Evolutionary conservation across 208 protist species (phyloP), one percentile per base, ranked within the genome.

Genomic region (Crithidia brevicula): DNA sequence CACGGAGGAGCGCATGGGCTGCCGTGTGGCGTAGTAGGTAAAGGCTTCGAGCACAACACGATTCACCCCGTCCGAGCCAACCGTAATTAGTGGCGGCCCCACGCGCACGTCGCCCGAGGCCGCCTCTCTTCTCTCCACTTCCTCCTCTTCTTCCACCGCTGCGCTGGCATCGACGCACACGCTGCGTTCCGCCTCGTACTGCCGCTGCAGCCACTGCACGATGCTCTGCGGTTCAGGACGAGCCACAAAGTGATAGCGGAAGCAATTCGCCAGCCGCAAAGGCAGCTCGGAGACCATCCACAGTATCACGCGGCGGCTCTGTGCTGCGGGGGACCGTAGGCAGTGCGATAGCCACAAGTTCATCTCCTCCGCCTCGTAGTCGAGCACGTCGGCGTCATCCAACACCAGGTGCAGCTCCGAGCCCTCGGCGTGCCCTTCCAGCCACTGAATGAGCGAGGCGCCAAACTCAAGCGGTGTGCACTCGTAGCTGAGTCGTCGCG

Each of bases 351-450:
- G 83, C 83, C 83, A 91, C 28, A 80, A 58, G 45, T 88, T 77
- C 27, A 85, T 72, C 6, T 75, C 52, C 9, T 63, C 73, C 9
- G 53, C 36, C 1, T 81, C 83, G 33, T 84, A 81, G 36, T 83
- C 77, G n/a, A 89, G 43, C 1, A 64, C 47, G 45, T 94, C 91
- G 0, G 82, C 88, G 68, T 96, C 91, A 71, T 96, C 91, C 11
- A 96, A 28, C 23, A 94, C 87, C 25, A 94, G 77, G 73, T 96
- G 91, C 23, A 96, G 71, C 67, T 91, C 87, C 27, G 87, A 88
- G 3, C 79, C 77, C 23, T 75, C 63, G 9, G 74, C 53, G 25
- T 83, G 83, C 4, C 51, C 34, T 18, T 72, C 73, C 15, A 85
- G 56, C 86, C 86, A 92, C 53, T 86, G 74, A 23, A 59, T 50